Evolutionary conservation across 495 filamentous ascomycete species (phyloP).

Genomic region (Xylaria longipes): DNA sequence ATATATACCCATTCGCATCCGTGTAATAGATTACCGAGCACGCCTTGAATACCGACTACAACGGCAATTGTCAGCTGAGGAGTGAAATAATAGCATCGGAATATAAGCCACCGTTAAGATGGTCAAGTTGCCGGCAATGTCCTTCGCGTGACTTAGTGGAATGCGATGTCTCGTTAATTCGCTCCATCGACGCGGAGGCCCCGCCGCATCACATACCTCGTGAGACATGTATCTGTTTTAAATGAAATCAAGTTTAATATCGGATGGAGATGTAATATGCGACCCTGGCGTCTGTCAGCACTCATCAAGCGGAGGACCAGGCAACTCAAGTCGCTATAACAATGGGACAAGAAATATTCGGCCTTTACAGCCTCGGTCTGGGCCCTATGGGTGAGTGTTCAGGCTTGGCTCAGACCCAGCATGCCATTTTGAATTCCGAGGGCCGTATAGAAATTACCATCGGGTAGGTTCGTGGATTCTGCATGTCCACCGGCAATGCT

Average conservation of each 20-base stretch:
- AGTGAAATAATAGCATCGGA: neutral
- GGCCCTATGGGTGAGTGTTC: neutral
- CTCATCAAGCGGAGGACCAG: neutral
- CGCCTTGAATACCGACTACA: neutral
- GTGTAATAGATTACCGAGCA: neutral
- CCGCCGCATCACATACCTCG: constrained; percentile 10
- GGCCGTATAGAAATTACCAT: neutral
- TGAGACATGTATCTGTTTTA: constrained; percentile 5
- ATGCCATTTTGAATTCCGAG: neutral
- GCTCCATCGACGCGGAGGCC: constrained; percentile 6
- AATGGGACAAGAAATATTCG: neutral
- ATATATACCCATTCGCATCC: neutral
- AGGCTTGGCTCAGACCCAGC: neutral
- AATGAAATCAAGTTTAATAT: constrained; percentile 10
- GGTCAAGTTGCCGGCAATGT: neutral
- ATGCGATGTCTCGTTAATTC: neutral
- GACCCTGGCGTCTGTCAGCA: neutral
- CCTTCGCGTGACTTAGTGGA: neutral
- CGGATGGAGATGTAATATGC: constrained; percentile 16
- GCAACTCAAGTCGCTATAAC: neutral
- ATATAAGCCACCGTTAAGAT: neutral
- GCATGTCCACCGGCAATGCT: neutral
- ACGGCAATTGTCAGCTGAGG: neutral
- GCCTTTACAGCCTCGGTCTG: neutral
- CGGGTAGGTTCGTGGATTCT: neutral